A percentile compares a stretch with the other conserved stretches of the same genome.
These are phyloP conservation scores for Tillandsia leiboldiana DNA, from an alignment of 176 grass and related monocot genomes.

Conservation along the genomic window DNA sequence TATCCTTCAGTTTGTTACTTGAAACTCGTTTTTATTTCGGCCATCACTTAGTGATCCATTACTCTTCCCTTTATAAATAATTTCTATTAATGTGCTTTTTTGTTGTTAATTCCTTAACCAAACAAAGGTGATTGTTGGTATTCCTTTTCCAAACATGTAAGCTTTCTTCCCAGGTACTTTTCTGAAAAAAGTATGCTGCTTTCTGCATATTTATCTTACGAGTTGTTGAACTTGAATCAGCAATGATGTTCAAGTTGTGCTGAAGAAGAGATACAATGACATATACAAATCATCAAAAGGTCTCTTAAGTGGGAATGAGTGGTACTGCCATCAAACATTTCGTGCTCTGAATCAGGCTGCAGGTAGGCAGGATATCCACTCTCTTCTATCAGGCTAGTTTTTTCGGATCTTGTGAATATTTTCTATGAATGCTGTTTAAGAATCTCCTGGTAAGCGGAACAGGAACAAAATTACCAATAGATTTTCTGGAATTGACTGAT, in stretches of 20 bases:
- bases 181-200: conserved; percentile 11
- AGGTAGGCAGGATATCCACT: conserved; percentile 26
- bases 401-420: conserved; percentile 8
- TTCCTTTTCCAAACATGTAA: conserved; percentile 98
- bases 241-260: conserved; percentile 79
- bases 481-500: not conserved
- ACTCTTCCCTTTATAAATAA: not conserved
- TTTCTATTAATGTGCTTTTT: not conserved
- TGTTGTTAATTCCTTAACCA: conserved; percentile 52
- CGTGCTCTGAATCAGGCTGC: conserved; percentile 96
- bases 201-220: conserved; percentile 12
- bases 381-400: conserved; percentile 1
- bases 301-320: conserved; percentile 85
- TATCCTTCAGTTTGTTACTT: conserved; percentile 50
- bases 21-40: not conserved
- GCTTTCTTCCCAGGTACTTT: conserved; percentile 14
- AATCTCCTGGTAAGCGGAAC: not conserved
- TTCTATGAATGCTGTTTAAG: not conserved
- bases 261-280: conserved; percentile 95
- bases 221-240: conserved; percentile 39
- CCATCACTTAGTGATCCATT: not conserved
- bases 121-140: conserved; percentile 88
- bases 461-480: not conserved
- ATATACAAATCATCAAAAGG: conserved; percentile 71
- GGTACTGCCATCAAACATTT: conserved; percentile 98